Conservation (phyloP, 768 basidiomycete genomes). For the Dioszegia crocea region DNA sequence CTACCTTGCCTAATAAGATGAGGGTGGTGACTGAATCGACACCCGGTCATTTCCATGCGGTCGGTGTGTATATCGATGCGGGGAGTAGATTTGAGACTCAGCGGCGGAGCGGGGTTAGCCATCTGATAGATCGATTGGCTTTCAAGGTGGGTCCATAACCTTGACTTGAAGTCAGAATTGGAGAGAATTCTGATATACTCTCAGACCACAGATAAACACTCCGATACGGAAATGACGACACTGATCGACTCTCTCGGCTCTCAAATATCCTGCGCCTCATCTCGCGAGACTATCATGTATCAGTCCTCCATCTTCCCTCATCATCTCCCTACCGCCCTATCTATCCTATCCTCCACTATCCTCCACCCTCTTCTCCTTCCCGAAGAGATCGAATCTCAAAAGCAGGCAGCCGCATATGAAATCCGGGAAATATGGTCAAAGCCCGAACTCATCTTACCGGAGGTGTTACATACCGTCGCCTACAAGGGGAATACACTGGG, state of each 20-base stretch:
- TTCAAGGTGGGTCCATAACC: conserved; percentile 69
- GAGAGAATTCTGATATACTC: neutral
- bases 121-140: conserved; percentile 91
- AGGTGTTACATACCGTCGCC: conserved; percentile 80
- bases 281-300: conserved; percentile 94
- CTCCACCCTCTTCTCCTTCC: conserved; percentile 67
- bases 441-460: conserved; percentile 89
- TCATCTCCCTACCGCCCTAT: conserved; percentile 73
- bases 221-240: conserved; percentile 70
- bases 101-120: conserved; percentile 71
- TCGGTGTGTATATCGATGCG: conserved; percentile 90
- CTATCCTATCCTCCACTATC: conserved; percentile 86
- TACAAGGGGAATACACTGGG: conserved; percentile 74
- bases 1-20: conserved; percentile 84
- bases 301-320: conserved; percentile 90
- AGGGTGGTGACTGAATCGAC: conserved; percentile 85
- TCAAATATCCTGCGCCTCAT: conserved; percentile 84
- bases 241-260: conserved; percentile 81
- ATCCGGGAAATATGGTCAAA: conserved; percentile 79
- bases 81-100: conserved; percentile 82
- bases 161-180: neutral
- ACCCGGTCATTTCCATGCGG: conserved; percentile 88
- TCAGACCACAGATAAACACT: conserved; percentile 69
- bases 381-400: conserved; percentile 77
- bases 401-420: conserved; percentile 85